Percentiles rank a stretch among this genome's conserved stretches.
These are phyloP conservation scores for Suillus variegatus DNA, from an alignment of 768 basidiomycete genomes.

Conservation along the genomic window DNA sequence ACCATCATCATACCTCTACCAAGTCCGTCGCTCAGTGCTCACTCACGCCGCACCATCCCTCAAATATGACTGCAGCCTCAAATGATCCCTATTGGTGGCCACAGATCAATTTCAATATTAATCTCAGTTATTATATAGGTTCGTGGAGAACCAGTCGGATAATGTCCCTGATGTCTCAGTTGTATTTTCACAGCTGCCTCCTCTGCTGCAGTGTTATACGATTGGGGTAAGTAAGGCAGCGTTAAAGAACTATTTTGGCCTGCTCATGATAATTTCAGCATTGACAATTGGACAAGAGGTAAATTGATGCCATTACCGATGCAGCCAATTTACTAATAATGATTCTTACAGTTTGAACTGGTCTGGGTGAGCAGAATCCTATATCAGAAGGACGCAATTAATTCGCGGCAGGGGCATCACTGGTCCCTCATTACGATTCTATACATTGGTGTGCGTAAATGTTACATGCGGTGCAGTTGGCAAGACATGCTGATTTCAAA, in stretches of 20 bases:
- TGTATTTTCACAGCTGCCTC: not conserved
- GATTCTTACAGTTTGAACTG: not conserved
- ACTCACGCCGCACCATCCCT: not conserved
- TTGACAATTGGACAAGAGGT: not conserved
- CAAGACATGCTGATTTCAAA: not conserved
- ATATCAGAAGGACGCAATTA: not conserved
- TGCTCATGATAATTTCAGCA: not conserved
- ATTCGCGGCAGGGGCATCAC: not conserved
- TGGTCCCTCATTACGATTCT: not conserved
- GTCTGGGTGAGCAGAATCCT: not conserved
- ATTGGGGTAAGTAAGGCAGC: not conserved
- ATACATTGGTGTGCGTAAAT: not conserved
- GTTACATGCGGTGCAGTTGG: not conserved
- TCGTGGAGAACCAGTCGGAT: not conserved
- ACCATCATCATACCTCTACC: not conserved
- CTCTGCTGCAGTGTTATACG: not conserved
- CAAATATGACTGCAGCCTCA: not conserved
- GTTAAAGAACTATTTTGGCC: not conserved
- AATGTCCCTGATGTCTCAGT: not conserved
- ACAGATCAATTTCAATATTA: not conserved
- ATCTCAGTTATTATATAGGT: not conserved
- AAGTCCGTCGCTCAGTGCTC: not conserved
- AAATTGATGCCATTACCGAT: not conserved
- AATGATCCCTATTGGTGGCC: not conserved
- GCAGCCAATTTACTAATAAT: not conserved